Percentiles rank a stretch among this genome's conserved stretches.
phyloP scores from a whole-genome alignment of 257 asterid species.

The Jacaranda copaia region DNA sequence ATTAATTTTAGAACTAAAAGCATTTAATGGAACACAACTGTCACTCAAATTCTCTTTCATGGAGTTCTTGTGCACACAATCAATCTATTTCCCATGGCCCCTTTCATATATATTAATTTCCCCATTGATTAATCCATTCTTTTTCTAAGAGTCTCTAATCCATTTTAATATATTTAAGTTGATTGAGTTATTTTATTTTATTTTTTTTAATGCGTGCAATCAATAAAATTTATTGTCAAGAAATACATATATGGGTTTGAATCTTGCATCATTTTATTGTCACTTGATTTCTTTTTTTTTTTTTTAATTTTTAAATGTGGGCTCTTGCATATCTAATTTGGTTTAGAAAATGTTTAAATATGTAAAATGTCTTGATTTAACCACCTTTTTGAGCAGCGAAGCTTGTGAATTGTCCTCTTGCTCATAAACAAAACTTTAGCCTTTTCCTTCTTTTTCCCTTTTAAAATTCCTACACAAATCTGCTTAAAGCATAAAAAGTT shows the following conservation, averaged over 20 bases:
- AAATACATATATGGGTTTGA: too few relatives aligned
- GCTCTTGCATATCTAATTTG: background rate
- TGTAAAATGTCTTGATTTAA: background rate
- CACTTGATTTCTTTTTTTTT: background rate
- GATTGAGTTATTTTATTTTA: background rate
- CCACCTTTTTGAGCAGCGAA: background rate
- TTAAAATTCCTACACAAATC: background rate
- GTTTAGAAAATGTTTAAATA: background rate
- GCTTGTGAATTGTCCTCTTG: background rate
- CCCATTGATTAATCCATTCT: background rate
- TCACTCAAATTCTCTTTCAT: slow-evolving; percentile 13
- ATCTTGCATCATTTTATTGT: background rate
- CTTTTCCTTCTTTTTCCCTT: background rate
- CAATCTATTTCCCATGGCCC: slow-evolving; percentile 5
- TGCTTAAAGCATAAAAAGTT: background rate
- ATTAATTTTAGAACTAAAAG: background rate
- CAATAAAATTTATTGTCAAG: too few relatives aligned
- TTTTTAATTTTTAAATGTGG: background rate
- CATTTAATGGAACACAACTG: background rate
- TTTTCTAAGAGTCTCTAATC: too few relatives aligned
- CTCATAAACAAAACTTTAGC: too few relatives aligned
- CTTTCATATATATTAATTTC: background rate
- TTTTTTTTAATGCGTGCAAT: too few relatives aligned
- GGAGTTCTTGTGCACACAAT: slow-evolving; percentile 21
- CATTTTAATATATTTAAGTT: too few relatives aligned